Percentiles rank a stretch among this genome's conserved stretches.
These are phyloP conservation scores for Acacia confusa DNA, from an alignment of 306 rosid genomes.

Conservation along the genomic window DNA sequence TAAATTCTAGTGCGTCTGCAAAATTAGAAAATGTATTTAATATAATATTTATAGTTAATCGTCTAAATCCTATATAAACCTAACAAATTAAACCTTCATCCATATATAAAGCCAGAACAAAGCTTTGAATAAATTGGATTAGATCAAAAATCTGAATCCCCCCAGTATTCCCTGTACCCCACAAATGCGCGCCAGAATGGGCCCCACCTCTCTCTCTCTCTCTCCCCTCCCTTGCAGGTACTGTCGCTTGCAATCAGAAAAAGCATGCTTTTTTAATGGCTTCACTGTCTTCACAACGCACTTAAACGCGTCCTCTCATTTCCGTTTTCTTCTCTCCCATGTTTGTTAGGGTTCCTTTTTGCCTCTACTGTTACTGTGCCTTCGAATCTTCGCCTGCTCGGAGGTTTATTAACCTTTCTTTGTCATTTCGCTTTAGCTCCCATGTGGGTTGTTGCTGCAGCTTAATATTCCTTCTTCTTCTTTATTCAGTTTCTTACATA, in stretches of 20 bases:
- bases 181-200: slow-evolving; percentile 18
- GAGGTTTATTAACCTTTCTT: not conserved
- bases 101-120: not conserved
- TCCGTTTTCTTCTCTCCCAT: too few species aligned
- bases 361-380: not conserved
- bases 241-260: not conserved
- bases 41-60: not conserved
- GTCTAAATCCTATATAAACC: not conserved
- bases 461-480: slow-evolving; percentile 22
- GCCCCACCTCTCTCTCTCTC: not conserved
- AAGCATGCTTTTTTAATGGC: slow-evolving; percentile 27
- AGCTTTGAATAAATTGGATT: not conserved
- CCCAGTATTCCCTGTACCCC: not conserved
- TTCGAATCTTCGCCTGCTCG: not conserved
- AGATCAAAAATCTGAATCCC: not conserved
- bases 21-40: not conserved
- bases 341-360: slow-evolving; percentile 10
- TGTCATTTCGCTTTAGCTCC: not conserved
- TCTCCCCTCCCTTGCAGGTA: slow-evolving; percentile 29
- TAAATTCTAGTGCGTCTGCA: not conserved
- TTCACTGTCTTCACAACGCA: not conserved
- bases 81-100: not conserved
- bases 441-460: not conserved
- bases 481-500: slow-evolving; percentile 25
- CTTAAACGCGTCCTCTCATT: not conserved